Base-by-base conservation (phyloP, 768 basidiomycete genomes). In the Russula virescens region DNA sequence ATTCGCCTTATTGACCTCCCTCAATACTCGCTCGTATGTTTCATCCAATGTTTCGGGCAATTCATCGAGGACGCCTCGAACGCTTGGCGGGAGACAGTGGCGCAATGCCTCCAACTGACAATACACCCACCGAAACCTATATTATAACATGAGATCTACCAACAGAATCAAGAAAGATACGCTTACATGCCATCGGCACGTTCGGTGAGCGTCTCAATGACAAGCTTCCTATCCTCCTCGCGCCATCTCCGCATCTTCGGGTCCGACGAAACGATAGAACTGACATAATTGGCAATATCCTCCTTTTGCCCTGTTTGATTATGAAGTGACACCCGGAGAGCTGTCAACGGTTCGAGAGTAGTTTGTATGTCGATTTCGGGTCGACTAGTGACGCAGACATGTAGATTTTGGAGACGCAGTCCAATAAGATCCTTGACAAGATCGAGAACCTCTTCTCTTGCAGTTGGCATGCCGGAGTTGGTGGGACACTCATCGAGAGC, bases 201-300 rank as follows among this genome's bases (percentile, higher is more conserved):
- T n/a, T 43, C 28, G 1, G 47, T n/a, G 8, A 62, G 61, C 2
- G 23, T 21, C 3, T 62, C 16, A 0, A 62, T 31, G 23, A 58
- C 49, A 5, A 58, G n/a, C 2, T 26, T 16, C 31, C 23, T 58
- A 16, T 56, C 55, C 6, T 62, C 61, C 4, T 48, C 55, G 1
- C 42, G 46, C 61, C 61, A 62, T 43, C 46, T 58, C 49, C 18
- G 47, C 55, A 58, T 50, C 16, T 21, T 42, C 13, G 1, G 8
- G 16, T 62, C 61, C 40, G 61, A 50, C 3, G 26, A 34, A 5
- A 62, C 40, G 1, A 43, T 48, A 0, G 49, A 49, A 11, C 10
- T 19, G 48, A 62, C 26, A 2, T 62, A 62, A n/a, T 43, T 18
- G 5, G n/a, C n/a, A 18, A 62, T 43, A 21, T 50, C 61, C 5